Percentiles rank a stretch among this genome's conserved stretches.
These are phyloP conservation scores for Pestalotiopsis fici DNA, from an alignment of 2,329 filamentous ascomycete species.

Conservation along the genomic window DNA sequence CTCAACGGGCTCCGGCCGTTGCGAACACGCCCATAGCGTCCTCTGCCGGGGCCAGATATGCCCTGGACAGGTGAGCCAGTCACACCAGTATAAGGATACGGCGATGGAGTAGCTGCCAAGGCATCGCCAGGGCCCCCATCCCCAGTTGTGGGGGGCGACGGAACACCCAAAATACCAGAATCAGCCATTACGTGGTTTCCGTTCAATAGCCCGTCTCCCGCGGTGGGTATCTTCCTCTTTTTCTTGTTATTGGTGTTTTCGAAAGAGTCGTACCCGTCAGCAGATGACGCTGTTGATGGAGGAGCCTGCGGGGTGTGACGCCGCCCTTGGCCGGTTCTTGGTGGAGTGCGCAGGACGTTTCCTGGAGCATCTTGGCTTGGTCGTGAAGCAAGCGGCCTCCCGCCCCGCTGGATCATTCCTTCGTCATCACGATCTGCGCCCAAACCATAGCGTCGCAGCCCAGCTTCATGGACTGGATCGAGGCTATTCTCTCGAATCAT, in stretches of 20 bases:
- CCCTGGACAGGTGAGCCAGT: constrained; percentile 63
- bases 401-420: constrained; percentile 21
- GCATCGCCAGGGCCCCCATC: constrained; percentile 34
- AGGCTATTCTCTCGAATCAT: constrained; percentile 29
- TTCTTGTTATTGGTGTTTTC: constrained; percentile 99
- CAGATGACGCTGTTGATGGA: constrained; percentile 68
- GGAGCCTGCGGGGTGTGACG: constrained; percentile 55
- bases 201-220: constrained; percentile 64
- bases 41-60: constrained; percentile 82
- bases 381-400: constrained; percentile 39
- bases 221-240: constrained; percentile 95
- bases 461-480: constrained; percentile 36
- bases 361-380: constrained; percentile 47
- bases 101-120: constrained; percentile 27
- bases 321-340: constrained; percentile 45
- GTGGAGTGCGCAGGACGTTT: constrained; percentile 41
- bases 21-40: constrained; percentile 72
- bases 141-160: constrained; percentile 32
- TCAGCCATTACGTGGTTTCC: constrained; percentile 41
- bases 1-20: constrained; percentile 65
- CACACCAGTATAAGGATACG: constrained; percentile 47
- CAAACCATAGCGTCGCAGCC: constrained; percentile 28
- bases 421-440: constrained; percentile 23
- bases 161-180: constrained; percentile 29
- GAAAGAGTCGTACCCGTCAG: constrained; percentile 93